Evolutionary conservation across 768 basidiomycete species (phyloP), one percentile per base, ranked within the genome.

Genomic region (Mycena leptocephala): DNA sequence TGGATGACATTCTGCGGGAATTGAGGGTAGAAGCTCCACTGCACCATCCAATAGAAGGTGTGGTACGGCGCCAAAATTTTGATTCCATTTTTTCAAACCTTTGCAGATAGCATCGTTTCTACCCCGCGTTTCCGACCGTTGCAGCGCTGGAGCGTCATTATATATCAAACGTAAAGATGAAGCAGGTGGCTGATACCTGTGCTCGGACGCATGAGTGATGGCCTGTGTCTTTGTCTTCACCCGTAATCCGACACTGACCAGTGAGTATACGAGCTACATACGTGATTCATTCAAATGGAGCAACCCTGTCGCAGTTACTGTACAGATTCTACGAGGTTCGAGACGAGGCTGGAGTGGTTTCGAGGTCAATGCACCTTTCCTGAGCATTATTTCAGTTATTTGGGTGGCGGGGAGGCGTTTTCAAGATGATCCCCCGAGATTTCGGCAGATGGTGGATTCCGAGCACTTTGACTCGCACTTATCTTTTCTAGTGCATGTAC

Each of bases 131-230:
- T 94, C 79, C 90, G 92, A 33, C 91, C 92, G 18, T 90, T 93
- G 3, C 90, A 93, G 66, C 89, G 95, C 35, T n/a, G 93, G 92
- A 4, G 84, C 90, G n/a, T 90, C 93, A 95, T 81, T 97, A 96
- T 83, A 95, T 97, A 30, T 93, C 93, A 20, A 89, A 88, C 77
- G 90, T 87, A 63, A 95, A 93, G 85, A 97, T 97, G 95, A 90
- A 88, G 79, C 90, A 94, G 81, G 95, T 97, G 1, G 94, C 92
- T 3, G 94, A 94, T 20, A 91, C 90, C 5, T 96, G 95, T 85
- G 81, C 86, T 20, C 88, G 89, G 61, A 92, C 93, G 30, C 94
- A 96, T 86, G n/a, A n/a, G n/a, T n/a, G n/a, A n/a, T n/a, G 91
- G 95, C 94, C 73, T 48, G 90, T 86, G 28, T 63, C 5, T 56